These are phyloP conservation scores for Pseudocercospora cruenta DNA, from an alignment of 2,329 filamentous ascomycete genomes.

Conservation along the genomic window DNA sequence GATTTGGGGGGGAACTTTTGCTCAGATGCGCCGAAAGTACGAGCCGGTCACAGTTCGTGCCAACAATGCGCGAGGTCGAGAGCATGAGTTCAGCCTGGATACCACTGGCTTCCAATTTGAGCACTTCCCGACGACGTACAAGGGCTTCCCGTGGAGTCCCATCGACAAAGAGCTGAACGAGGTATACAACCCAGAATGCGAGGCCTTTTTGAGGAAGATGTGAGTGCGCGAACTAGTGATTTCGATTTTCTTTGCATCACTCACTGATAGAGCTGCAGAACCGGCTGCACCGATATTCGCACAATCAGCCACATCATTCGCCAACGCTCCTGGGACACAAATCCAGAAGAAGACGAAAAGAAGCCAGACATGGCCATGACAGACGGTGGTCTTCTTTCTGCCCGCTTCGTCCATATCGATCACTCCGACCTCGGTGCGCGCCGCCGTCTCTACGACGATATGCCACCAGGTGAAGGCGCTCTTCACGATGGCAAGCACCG, in stretches of 20 bases:
- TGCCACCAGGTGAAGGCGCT: constrained; percentile 7
- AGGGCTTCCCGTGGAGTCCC: background rate
- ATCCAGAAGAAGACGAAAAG: constrained; percentile 1
- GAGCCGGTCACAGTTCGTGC: constrained; percentile 39
- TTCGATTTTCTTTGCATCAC: background rate
- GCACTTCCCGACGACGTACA: background rate
- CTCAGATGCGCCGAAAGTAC: constrained; percentile 16
- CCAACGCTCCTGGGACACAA: constrained; percentile 4
- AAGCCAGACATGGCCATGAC: constrained; percentile 16
- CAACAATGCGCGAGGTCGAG: constrained; percentile 44
- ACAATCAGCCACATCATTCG: constrained; percentile 12
- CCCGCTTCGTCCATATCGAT: constrained; percentile 16
- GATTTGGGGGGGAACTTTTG: constrained; percentile 17
- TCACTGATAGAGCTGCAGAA: constrained; percentile 2
- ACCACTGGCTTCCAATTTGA: constrained; percentile 31
- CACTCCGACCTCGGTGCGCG: constrained; percentile 14
- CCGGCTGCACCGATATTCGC: constrained; percentile 12
- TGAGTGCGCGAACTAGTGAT: background rate
- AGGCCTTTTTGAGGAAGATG: background rate
- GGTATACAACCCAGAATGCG: background rate
- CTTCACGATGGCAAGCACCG: constrained; percentile 9
- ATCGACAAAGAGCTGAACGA: constrained; percentile 4
- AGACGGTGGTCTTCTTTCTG: constrained; percentile 7
- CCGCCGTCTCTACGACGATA: constrained; percentile 8
- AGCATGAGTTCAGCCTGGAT: constrained; percentile 20